These are phyloP conservation scores for Boletellus emodensis DNA, from an alignment of 768 basidiomycete genomes.

Conservation along the genomic window DNA sequence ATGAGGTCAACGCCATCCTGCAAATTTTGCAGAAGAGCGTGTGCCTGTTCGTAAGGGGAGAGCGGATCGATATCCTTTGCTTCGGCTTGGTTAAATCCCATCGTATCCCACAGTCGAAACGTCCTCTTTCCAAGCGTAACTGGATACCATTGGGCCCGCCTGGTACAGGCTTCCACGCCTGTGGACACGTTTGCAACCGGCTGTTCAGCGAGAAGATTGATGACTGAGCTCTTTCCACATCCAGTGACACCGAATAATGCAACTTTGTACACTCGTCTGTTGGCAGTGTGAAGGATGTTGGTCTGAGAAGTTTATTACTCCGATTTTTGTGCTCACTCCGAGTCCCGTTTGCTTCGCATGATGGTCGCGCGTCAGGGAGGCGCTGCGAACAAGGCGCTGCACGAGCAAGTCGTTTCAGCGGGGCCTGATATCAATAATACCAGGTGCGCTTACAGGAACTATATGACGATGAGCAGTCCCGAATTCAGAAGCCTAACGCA, in stretches of 20 bases:
- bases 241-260: slow-evolving; percentile 27
- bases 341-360: slow-evolving; percentile 8
- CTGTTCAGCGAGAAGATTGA: slow-evolving; percentile 27
- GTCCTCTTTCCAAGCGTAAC: slow-evolving; percentile 16
- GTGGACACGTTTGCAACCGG: slow-evolving; percentile 28
- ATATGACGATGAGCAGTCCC: neutral
- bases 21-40: slow-evolving; percentile 33
- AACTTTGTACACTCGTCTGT: slow-evolving; percentile 23
- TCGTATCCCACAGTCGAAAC: slow-evolving; percentile 33
- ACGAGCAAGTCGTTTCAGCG: neutral
- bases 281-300: slow-evolving; percentile 1
- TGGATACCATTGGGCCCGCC: slow-evolving; percentile 20
- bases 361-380: neutral
- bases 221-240: slow-evolving; percentile 29
- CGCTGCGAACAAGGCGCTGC: neutral
- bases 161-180: slow-evolving; percentile 33
- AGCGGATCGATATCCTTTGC: slow-evolving; percentile 10
- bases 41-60: slow-evolving; percentile 28
- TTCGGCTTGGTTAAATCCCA: slow-evolving; percentile 29
- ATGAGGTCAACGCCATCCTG: slow-evolving; percentile 37
- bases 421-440: neutral
- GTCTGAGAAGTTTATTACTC: neutral
- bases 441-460: slow-evolving; percentile 5
- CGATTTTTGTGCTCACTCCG: slow-evolving; percentile 13
- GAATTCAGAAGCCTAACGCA: neutral